phyloP scores from a whole-genome alignment of 1,284 basidiomycete genomes.

The Microstroma glucosiphilum region DNA sequence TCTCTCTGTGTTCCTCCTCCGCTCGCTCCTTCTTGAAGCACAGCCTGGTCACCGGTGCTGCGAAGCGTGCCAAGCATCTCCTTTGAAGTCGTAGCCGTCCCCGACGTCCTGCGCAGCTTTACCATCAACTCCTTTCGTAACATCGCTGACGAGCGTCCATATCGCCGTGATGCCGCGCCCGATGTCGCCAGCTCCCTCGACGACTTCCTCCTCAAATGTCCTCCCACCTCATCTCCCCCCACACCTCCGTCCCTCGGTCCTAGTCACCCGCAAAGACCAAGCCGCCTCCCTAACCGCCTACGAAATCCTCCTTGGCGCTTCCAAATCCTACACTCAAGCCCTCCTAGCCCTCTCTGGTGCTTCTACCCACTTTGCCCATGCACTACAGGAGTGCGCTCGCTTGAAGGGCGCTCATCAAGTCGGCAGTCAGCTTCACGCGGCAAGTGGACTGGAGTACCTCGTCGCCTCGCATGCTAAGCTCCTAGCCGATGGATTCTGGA shows the following conservation, averaged over 20 bases:
- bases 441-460: slow-evolving; percentile 72
- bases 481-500: slow-evolving; percentile 77
- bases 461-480: slow-evolving; percentile 89
- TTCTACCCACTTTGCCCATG: slow-evolving; percentile 77
- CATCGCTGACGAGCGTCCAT: no score
- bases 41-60: no score
- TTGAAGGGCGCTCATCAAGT: slow-evolving; percentile 45
- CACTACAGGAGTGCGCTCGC: slow-evolving; percentile 42
- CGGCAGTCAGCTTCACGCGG: slow-evolving; percentile 39
- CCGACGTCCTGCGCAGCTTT: no score
- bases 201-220: neutral
- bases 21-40: no score
- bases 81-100: no score
- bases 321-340: slow-evolving; percentile 75
- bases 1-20: no score
- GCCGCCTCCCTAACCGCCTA: slow-evolving; percentile 70
- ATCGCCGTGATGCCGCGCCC: neutral
- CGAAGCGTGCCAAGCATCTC: no score
- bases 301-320: slow-evolving; percentile 73
- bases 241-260: neutral
- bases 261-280: slow-evolving; percentile 73
- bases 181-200: neutral
- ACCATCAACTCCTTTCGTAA: no score
- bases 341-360: slow-evolving; percentile 76
- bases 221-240: slow-evolving; percentile 1